Evolutionary conservation across 257 asterid genomes (phyloP).

Genomic region (Gardenia jasminoides): DNA sequence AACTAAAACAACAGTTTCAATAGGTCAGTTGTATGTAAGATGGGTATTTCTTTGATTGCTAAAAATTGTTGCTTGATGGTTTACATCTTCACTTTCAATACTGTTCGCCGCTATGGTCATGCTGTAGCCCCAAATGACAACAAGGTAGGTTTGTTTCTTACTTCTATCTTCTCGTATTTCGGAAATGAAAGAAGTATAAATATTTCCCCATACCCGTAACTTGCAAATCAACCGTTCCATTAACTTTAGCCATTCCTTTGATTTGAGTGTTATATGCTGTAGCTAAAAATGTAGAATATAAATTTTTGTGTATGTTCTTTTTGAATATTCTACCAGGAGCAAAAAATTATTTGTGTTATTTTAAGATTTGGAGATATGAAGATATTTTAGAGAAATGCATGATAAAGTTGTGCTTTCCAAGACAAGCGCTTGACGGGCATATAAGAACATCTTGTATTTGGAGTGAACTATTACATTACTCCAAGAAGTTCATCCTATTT

Average conservation of each 20-base stretch:
- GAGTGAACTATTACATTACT: too few relatives aligned
- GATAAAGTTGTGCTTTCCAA: too few relatives aligned
- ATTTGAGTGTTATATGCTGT: too few relatives aligned
- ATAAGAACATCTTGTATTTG: too few relatives aligned
- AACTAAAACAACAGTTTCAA: background rate
- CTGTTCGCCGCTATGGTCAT: slow-evolving; percentile 97
- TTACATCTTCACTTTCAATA: slow-evolving; percentile 41
- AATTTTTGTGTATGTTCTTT: background rate
- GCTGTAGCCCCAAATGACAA: slow-evolving; percentile 98
- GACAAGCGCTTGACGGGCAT: too few relatives aligned
- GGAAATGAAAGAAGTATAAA: background rate
- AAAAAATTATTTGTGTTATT: background rate
- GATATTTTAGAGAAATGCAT: too few relatives aligned
- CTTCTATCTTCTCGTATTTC: background rate
- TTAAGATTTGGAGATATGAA: too few relatives aligned
- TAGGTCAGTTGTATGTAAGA: background rate
- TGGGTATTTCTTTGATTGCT: slow-evolving; percentile 7
- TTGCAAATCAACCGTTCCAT: too few relatives aligned
- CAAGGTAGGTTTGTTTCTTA: slow-evolving; percentile 48
- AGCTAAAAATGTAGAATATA: background rate
- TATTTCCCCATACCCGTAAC: background rate
- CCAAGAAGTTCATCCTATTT: too few relatives aligned
- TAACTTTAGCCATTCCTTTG: too few relatives aligned
- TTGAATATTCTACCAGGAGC: background rate
- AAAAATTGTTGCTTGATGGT: slow-evolving; percentile 26